Base-by-base conservation (phyloP, 805 yeast genomes). In the Saccharomycopsis synnaedendra region DNA sequence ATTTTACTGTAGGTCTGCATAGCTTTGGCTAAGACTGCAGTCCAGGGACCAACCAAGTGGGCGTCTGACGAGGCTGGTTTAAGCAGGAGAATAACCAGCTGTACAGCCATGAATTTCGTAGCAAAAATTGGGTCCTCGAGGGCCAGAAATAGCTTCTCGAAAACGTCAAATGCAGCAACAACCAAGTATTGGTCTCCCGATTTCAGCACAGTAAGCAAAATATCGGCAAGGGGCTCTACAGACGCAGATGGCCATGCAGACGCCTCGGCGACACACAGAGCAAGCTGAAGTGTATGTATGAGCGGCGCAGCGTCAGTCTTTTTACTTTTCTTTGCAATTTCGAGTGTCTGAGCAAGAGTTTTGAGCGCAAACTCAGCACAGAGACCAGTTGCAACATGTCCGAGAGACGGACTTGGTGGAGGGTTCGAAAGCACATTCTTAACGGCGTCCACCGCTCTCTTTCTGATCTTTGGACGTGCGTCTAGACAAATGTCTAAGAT, bases 391-490 rank as follows among this genome's bases (percentile, higher is more conserved):
- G 86, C 95, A 38, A 85, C 82, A 60, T 90, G 97, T 39, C 77
- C 82, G 4, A 80, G 72, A 9, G 80, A 71, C 5, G 95, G 90
- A 0, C 83, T 72, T 7, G 96, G 94, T 6, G 80, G 78, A 3
- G 85, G 82, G 52, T 74, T 74, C 2, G 66, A 55, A 51, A 93
- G 67, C 32, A 93, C 68, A 3, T 69, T 72, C 43, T 72, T 66
- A n/a, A 93, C 72, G 1, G 97, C 85, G 49, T 93, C 98, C 58
- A 81, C 83, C 1, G 97, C 95, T 69, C 97, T 82, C 74, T 84
- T 86, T 63, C 98, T 78, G 8, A 93, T 95, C 58, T 93, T 93
- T 36, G 98, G 98, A 60, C 97, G 77, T 42, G 84, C 82, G 64
- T 93, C 97, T 40, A 85, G 66, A 0, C 90, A 77, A 52, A 87